Conservation (phyloP, 225 moss, liverwort and hornwort species). For the Marchantia polymorpha region DNA sequence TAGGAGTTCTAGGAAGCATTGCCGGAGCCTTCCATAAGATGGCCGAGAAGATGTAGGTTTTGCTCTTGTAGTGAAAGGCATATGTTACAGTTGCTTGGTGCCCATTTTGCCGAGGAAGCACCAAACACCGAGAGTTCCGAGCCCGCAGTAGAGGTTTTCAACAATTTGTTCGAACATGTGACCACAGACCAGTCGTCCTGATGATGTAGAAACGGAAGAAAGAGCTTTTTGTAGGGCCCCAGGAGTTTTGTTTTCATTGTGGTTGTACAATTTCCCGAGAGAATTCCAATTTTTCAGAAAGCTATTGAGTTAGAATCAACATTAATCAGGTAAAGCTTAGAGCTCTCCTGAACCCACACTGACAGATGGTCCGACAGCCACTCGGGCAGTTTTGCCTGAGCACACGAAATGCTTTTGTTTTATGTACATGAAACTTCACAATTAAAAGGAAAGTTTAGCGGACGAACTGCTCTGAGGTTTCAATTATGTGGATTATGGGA, state of each 20-base stretch:
- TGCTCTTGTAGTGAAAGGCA: not conserved
- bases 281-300: not conserved
- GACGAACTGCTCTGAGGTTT: not conserved
- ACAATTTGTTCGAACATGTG: not conserved
- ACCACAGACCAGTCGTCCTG: not conserved
- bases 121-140: not conserved
- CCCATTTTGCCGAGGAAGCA: constrained; percentile 6
- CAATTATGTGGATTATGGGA: not conserved
- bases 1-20: constrained; percentile 27
- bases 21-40: constrained; percentile 25
- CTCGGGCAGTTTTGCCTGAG: not conserved
- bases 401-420: not conserved
- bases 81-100: not conserved
- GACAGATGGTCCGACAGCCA: not conserved
- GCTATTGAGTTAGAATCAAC: not conserved
- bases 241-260: constrained; percentile 1
- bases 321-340: not conserved
- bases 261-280: not conserved
- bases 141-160: not conserved
- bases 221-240: not conserved
- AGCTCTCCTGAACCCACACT: not conserved
- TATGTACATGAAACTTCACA: not conserved
- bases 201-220: not conserved
- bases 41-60: constrained; percentile 22
- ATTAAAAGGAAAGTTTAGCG: not conserved